Evolutionary conservation across 176 grass and related monocot genomes (phyloP).

Genomic region (Chrysopogon serrulatus): DNA sequence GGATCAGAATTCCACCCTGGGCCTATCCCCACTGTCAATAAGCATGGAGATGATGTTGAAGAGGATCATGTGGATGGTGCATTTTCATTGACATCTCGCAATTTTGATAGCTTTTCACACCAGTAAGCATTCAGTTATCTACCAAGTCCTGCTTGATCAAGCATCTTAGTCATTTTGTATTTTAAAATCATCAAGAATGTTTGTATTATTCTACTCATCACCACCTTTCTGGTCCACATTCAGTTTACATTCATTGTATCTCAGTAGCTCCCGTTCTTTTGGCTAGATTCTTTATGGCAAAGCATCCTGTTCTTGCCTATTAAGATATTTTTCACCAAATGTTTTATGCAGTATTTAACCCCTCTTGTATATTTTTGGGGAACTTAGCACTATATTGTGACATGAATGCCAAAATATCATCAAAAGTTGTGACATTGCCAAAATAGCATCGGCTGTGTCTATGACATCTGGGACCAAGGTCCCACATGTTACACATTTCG

Average conservation of each 20-base stretch:
- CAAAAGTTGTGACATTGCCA: neutral
- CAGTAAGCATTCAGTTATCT: conserved; percentile 61
- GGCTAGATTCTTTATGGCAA: neutral
- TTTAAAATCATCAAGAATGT: neutral
- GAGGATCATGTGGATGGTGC: conserved; percentile 74
- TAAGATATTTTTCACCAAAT: neutral
- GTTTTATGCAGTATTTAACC: neutral
- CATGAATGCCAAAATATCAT: neutral
- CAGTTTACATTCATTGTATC: neutral
- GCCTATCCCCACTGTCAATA: conserved; percentile 77
- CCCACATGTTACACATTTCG: neutral
- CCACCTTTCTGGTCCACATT: neutral
- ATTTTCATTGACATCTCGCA: conserved; percentile 54
- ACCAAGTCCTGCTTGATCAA: neutral
- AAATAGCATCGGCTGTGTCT: neutral
- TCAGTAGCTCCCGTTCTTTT: neutral
- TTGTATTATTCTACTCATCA: neutral
- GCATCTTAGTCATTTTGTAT: conserved; percentile 13
- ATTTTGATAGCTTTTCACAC: conserved; percentile 83
- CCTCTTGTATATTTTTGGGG: neutral
- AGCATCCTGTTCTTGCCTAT: conserved; percentile 7
- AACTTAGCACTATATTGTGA: neutral
- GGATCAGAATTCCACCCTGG: conserved; percentile 94
- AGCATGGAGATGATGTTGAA: conserved; percentile 82
- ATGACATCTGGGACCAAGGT: too few relatives aligned